Percentiles rank a stretch among this genome's conserved stretches.
These are phyloP conservation scores for Saccharomycopsis malanga DNA, from an alignment of 805 yeast species.

Conservation along the genomic window DNA sequence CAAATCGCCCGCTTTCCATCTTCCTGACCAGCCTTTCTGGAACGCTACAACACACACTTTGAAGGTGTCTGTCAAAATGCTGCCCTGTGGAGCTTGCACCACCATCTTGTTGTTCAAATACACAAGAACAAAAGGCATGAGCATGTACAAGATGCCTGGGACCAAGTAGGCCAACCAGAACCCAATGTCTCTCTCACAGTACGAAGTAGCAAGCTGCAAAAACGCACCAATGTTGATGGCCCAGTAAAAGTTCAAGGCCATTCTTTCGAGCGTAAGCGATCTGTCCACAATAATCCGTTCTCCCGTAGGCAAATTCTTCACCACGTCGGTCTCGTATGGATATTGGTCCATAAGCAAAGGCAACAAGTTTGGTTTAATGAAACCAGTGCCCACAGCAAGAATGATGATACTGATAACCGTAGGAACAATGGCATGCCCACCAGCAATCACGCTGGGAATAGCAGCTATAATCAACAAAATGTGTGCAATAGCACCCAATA, in stretches of 20 bases:
- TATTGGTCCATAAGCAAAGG: conserved; percentile 13
- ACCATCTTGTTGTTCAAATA: conserved; percentile 26
- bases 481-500: conserved; percentile 41
- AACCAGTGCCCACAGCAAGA: conserved; percentile 39
- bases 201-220: conserved; percentile 45
- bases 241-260: conserved; percentile 45
- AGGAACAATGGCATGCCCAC: conserved; percentile 26
- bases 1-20: conserved; percentile 35
- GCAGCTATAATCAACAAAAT: conserved; percentile 43
- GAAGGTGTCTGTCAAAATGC: conserved; percentile 38
- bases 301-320: conserved; percentile 36
- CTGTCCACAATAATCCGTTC: conserved; percentile 15
- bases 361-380: conserved; percentile 44
- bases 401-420: conserved; percentile 31
- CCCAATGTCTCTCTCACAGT: conserved; percentile 45
- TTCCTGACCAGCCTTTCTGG: conserved; percentile 37
- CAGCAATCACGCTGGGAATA: conserved; percentile 29
- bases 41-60: conserved; percentile 36
- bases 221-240: conserved; percentile 50
- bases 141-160: conserved; percentile 43
- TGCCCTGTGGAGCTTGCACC: conserved; percentile 33
- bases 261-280: conserved; percentile 25
- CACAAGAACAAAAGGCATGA: conserved; percentile 44
- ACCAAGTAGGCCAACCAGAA: conserved; percentile 49
- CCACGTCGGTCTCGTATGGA: conserved; percentile 45